phyloP scores from a whole-genome alignment of 768 basidiomycete genomes.

The Macrocybe gigantea region DNA sequence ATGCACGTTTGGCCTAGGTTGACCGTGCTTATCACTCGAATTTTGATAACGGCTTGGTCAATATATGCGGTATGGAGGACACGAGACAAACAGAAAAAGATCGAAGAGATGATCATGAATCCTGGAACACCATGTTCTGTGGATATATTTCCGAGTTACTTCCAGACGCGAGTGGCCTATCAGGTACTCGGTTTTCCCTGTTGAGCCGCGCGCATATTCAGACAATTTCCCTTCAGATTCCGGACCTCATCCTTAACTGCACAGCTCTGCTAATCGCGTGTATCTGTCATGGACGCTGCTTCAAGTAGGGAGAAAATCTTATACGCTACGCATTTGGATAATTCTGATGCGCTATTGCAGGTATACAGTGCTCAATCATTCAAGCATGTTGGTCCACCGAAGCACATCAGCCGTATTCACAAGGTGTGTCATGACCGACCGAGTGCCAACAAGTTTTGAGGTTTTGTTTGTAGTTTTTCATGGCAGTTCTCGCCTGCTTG shows the following conservation, averaged over 20 bases:
- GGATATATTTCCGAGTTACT: conserved; percentile 41
- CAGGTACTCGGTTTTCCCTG: conserved; percentile 28
- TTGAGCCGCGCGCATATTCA: not conserved
- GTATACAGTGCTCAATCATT: conserved; percentile 42
- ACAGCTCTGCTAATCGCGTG: conserved; percentile 34
- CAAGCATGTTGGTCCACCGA: conserved; percentile 48
- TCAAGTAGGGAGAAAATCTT: conserved; percentile 21
- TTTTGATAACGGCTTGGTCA: conserved; percentile 44
- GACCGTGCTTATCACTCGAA: conserved; percentile 42
- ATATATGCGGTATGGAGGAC: conserved; percentile 46
- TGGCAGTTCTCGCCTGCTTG: conserved; percentile 46
- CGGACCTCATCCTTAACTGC: conserved; percentile 40
- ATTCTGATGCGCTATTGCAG: conserved; percentile 14
- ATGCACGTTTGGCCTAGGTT: conserved; percentile 24
- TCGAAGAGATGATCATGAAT: conserved; percentile 30
- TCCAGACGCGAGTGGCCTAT: conserved; percentile 29
- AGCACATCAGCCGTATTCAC: conserved; percentile 43
- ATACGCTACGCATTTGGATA: not conserved
- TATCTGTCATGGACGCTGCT: conserved; percentile 43
- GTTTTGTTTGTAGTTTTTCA: conserved; percentile 35
- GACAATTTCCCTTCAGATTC: conserved; percentile 28
- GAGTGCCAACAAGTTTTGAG: not conserved
- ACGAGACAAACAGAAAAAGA: conserved; percentile 21
- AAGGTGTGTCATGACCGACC: conserved; percentile 24
- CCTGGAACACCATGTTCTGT: conserved; percentile 42